Evolutionary conservation across 164 flowering plant genomes (phyloP).

Genomic region (Litsea cubeba): DNA sequence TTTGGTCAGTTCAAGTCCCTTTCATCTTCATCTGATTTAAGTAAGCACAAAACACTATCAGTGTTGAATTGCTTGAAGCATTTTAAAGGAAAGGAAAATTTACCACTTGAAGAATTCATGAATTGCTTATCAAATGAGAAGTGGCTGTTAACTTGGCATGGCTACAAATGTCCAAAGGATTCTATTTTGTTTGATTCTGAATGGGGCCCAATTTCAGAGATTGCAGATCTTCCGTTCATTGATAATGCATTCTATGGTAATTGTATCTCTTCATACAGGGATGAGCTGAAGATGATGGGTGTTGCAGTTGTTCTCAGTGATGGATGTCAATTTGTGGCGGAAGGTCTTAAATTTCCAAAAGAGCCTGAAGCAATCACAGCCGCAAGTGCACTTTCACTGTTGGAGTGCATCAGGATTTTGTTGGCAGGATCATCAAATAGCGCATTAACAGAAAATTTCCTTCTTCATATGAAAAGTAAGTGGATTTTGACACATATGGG

Average conservation of each 20-base stretch:
- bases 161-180: slow-evolving; percentile 35
- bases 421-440: not conserved
- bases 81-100: not conserved
- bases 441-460: not conserved
- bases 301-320: slow-evolving; percentile 14
- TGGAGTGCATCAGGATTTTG: slow-evolving; percentile 11
- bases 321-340: slow-evolving; percentile 17
- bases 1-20: not conserved
- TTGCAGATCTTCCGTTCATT: slow-evolving; percentile 23
- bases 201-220: slow-evolving; percentile 13
- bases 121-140: not conserved
- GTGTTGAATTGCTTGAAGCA: not conserved
- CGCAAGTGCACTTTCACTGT: slow-evolving; percentile 5
- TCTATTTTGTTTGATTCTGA: slow-evolving; percentile 11
- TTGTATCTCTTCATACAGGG: slow-evolving; percentile 7
- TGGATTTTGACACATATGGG: slow-evolving; percentile 24
- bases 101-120: not conserved
- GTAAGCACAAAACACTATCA: not conserved
- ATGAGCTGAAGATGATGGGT: slow-evolving; percentile 20
- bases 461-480: not conserved
- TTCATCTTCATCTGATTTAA: not conserved
- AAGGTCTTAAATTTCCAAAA: slow-evolving; percentile 12
- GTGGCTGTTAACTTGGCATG: slow-evolving; percentile 12
- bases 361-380: slow-evolving; percentile 6
- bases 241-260: slow-evolving; percentile 19